phyloP scores from a whole-genome alignment of 2,329 filamentous ascomycete species.

The Ascocoryne sarcoides region DNA sequence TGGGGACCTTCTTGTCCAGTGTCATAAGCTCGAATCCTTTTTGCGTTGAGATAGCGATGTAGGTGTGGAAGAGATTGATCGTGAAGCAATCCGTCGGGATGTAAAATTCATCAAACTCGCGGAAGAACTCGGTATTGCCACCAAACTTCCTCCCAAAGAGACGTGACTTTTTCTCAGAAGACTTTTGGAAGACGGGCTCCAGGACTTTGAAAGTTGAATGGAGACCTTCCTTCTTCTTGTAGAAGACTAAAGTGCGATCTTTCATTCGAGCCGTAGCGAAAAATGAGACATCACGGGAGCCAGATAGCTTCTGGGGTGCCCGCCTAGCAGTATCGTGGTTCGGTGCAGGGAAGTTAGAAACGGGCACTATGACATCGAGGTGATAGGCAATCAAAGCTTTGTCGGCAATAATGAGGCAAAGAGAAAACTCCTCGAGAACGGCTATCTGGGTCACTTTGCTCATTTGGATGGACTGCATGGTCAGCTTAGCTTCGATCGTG shows the following conservation, averaged over 20 bases:
- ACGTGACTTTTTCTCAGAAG: constrained; percentile 71
- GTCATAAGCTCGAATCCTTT: constrained; percentile 95
- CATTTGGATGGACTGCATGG: constrained; percentile 58
- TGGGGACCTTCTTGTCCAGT: constrained; percentile 91
- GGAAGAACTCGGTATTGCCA: constrained; percentile 87
- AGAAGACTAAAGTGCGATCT: constrained; percentile 87
- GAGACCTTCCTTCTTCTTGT: constrained; percentile 89
- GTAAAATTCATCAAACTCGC: constrained; percentile 98
- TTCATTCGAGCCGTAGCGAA: constrained; percentile 97
- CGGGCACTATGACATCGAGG: constrained; percentile 68
- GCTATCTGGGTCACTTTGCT: constrained; percentile 81
- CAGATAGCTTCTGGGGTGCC: constrained; percentile 83
- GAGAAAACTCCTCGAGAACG: constrained; percentile 88
- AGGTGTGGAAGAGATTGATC: constrained; percentile 92
- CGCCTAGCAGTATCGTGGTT: constrained; percentile 65
- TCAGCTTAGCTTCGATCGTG: constrained; percentile 10
- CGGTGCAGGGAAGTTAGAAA: constrained; percentile 52
- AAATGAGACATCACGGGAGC: constrained; percentile 87
- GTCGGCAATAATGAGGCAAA: constrained; percentile 86
- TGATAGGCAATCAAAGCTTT: constrained; percentile 89
- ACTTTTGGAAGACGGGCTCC: constrained; percentile 90
- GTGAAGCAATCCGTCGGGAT: constrained; percentile 91
- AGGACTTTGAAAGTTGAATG: constrained; percentile 95
- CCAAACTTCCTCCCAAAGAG: constrained; percentile 48
- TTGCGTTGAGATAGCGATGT: constrained; percentile 81